Base-by-base conservation (phyloP, 106 monocot genomes). In the Agapanthus africanus region DNA sequence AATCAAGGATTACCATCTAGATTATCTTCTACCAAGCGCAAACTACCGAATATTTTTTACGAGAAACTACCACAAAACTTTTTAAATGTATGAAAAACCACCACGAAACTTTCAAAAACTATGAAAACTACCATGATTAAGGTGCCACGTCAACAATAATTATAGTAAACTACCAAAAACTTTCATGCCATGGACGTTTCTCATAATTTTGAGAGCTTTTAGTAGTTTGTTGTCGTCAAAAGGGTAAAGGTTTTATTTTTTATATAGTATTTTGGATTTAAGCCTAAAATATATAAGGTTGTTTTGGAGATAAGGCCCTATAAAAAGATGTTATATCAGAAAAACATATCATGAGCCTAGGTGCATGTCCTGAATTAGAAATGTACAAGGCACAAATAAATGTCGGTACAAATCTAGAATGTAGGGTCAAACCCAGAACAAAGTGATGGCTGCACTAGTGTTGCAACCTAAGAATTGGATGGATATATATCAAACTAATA, bases 271-370 rank as follows among this genome's bases (percentile, higher is more conserved):
- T 21, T 44, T 16, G 1, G 16, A 50, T 21, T 50, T 21, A 50
- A 50, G 1, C n/a, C 19, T 50, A 2, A 50, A n/a, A 21, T 1
- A 50, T 50, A 50, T 21, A 50, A 21, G n/a, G 21, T n/a, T 50
- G 19, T 2, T 1, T 50, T 21, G 4, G 50, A n/a, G 31, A 56
- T 18, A 30, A 30, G 11, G 13, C 2, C 1, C 4, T 25, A 25
- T 23, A 54, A 54, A 27, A 26, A 9, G 21, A 54, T 22, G 8
- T 54, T 26, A 26, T 25, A 54, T 54, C 4, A 54, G 52, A 54
- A 54, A 54, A 54, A 54, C 52, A 54, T 54, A 54, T 54, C 52
- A 54, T 54, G 52, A 54, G 22, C 25, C 52, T 54, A 54, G 52
- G 52, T 54, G 52, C 52, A 54, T 54, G 21, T 54, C 52, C 52